phyloP scores from a whole-genome alignment of 1,284 basidiomycete genomes.

The Rhodotorula sp. region DNA sequence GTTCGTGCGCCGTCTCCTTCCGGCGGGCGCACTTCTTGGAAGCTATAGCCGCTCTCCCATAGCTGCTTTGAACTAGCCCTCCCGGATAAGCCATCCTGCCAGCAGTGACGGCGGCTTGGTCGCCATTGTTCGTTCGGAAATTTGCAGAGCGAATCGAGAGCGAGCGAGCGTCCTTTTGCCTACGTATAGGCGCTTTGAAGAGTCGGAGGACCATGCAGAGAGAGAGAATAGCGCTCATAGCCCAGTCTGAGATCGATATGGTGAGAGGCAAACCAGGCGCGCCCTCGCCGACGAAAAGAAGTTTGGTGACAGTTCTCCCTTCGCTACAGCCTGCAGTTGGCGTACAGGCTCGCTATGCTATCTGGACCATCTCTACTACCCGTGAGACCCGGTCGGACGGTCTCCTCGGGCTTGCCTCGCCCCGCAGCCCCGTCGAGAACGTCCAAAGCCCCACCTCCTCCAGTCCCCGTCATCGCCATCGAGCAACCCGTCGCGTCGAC shows the following conservation, averaged over 20 bases:
- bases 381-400: background rate
- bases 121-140: background rate
- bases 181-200: background rate
- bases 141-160: background rate
- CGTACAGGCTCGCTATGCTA: background rate
- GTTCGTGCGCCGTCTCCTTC: too few relatives aligned
- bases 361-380: conserved; percentile 9
- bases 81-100: too few relatives aligned
- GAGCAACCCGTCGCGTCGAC: background rate
- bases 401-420: background rate
- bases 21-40: too few relatives aligned
- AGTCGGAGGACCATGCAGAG: too few relatives aligned
- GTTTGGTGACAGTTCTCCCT: too few relatives aligned
- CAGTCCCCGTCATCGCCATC: background rate
- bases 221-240: too few relatives aligned
- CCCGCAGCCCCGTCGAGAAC: background rate
- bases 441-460: background rate
- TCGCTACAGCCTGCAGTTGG: background rate
- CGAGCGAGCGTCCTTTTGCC: background rate
- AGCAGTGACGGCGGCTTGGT: too few relatives aligned
- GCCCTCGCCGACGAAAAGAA: background rate
- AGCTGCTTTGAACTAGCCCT: too few relatives aligned
- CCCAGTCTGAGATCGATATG: background rate
- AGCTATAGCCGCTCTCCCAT: too few relatives aligned
- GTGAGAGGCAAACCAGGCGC: too few relatives aligned